Percentiles rank a stretch among this genome's conserved stretches.
These are phyloP conservation scores for Metschnikowia cubensis DNA, from an alignment of 805 yeast genomes.

Conservation along the genomic window DNA sequence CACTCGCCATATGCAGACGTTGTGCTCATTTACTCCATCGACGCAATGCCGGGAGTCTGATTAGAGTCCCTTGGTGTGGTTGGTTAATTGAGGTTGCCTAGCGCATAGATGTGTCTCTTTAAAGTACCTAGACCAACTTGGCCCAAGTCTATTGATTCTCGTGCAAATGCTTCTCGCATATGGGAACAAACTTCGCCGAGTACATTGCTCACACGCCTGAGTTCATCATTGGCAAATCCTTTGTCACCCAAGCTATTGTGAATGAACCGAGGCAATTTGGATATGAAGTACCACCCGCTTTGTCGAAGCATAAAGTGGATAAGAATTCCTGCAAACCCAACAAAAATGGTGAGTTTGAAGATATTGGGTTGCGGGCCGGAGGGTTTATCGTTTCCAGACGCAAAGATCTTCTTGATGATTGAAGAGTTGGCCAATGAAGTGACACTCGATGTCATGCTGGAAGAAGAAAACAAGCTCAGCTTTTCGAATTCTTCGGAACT, in stretches of 20 bases:
- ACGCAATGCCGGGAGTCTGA: conserved; percentile 29
- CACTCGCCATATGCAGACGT: conserved; percentile 75
- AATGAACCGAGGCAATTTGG: neutral
- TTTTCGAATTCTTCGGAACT: conserved; percentile 11
- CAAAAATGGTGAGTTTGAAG: conserved; percentile 33
- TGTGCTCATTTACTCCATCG: conserved; percentile 78
- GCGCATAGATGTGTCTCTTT: conserved; percentile 26
- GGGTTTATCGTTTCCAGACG: neutral
- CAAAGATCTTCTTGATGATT: neutral
- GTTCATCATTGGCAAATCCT: neutral
- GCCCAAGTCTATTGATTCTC: conserved; percentile 17
- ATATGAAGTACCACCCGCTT: neutral
- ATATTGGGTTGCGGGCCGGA: conserved; percentile 19
- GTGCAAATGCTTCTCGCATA: neutral
- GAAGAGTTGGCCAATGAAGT: conserved; percentile 2
- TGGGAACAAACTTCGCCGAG: neutral
- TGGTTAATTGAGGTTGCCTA: conserved; percentile 7
- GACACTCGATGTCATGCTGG: conserved; percentile 12
- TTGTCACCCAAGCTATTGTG: conserved; percentile 5
- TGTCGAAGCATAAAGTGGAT: conserved; percentile 33
- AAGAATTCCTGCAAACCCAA: conserved; percentile 38
- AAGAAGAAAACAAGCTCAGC: conserved; percentile 33
- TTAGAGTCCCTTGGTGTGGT: neutral
- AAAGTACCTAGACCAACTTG: conserved; percentile 36
- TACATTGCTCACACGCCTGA: neutral